Percentiles rank a stretch among this genome's conserved stretches.
phyloP scores from a whole-genome alignment of 768 basidiomycete genomes.

The Kwoniella dendrophila region DNA sequence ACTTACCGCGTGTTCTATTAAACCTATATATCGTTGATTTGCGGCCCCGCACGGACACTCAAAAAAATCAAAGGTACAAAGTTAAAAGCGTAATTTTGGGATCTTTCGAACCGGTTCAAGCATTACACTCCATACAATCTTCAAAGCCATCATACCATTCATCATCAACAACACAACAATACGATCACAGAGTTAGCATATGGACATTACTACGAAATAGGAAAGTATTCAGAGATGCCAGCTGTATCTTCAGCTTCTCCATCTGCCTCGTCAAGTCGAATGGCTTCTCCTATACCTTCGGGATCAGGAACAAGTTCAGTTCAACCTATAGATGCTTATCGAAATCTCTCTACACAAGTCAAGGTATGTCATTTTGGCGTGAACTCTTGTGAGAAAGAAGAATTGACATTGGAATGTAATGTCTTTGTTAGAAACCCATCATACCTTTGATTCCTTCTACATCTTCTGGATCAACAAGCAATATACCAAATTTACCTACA shows the following conservation, averaged over 20 bases:
- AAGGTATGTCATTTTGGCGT: constrained; percentile 11
- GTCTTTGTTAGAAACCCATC: constrained; percentile 35
- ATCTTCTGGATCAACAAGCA: too few relatives aligned
- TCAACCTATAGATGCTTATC: constrained; percentile 18
- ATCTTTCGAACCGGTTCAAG: neutral
- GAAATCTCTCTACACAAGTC: too few relatives aligned
- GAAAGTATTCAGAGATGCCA: neutral
- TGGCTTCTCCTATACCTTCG: constrained; percentile 11
- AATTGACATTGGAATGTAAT: neutral
- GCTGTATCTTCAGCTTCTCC: neutral
- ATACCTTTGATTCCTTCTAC: constrained; percentile 34
- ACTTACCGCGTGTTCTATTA: too few relatives aligned
- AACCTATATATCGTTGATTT: neutral
- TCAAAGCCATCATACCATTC: too few relatives aligned
- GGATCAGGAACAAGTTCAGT: neutral
- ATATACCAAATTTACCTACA: constrained; percentile 22
- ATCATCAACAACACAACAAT: too few relatives aligned
- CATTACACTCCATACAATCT: neutral
- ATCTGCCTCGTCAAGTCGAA: constrained; percentile 14
- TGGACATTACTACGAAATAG: neutral
- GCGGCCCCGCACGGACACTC: constrained; percentile 12
- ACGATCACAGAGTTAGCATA: too few relatives aligned
- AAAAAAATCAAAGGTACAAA: too few relatives aligned
- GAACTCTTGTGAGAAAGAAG: neutral
- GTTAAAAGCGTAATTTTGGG: too few relatives aligned